Evolutionary conservation across 495 filamentous ascomycete genomes (phyloP), one percentile per base, ranked within the genome.

Genomic region (Trichodelitschia bisporula): DNA sequence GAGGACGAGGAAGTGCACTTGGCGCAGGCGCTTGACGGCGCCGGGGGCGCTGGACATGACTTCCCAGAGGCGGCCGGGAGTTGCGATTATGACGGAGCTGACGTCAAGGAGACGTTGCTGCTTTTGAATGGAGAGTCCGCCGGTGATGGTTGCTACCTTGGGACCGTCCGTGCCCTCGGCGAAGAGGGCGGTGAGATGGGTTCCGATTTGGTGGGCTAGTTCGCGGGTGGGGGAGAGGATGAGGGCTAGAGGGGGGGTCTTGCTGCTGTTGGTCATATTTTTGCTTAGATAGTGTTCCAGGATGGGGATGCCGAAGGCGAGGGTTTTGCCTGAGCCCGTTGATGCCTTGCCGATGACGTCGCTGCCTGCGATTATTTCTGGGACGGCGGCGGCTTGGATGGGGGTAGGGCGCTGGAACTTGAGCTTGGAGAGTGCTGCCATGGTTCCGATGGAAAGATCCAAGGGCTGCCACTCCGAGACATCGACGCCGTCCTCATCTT

Each of bases 1-100:
- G 3, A 97, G 60, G 0, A 95, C 80, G 2, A 97, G 56, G 39
- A 80, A 93, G 28, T 65, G 59, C 24, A 92, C 70, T 10, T 55
- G 43, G 39, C 63, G 64, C 36, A 93, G 64, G n/a, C 61, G 62
- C 1, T 56, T 50, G 29, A 66, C 58, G 36, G 67, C 57, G 35
- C 56, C 72, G n/a, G 55, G 43, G 2, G 64, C 68, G 10, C 55
- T 55, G 46, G 72, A 78, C 19, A 95, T 63, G 15, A 93, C 66
- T 44, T 97, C 89, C 89, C 89, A 97, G 30, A 93, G 54, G 35
- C 86, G 61, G 6, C 86, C 86, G 2, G 86, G 86, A 0, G 86
- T 97, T 18, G 76, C 86, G 40, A 97, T 61, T 18, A 97, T 64
- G 25, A 97, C 76, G 43, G 93, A 78, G 5, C 78, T 82, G 12